Evolutionary conservation across 495 filamentous ascomycete genomes (phyloP).

Genomic region (Penicillium waksmanii): DNA sequence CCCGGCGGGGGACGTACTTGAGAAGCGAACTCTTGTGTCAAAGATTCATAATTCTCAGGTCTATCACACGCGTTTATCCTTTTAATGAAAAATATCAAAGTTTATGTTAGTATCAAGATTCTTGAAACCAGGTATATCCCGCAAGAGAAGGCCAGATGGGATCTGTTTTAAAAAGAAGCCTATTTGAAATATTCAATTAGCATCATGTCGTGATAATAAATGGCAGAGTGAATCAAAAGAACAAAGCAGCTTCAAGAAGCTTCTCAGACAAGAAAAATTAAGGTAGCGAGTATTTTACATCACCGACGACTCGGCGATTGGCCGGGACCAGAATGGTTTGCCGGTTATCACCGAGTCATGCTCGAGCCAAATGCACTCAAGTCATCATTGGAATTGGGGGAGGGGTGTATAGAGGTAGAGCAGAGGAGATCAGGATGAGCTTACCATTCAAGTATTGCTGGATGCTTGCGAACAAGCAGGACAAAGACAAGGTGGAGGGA

Average conservation of each 20-base stretch:
- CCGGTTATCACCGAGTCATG: conserved; percentile 57
- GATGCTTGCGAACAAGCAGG: conserved; percentile 10
- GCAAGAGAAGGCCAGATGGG: not conserved
- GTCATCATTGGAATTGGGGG: conserved; percentile 77
- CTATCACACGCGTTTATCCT: conserved; percentile 96
- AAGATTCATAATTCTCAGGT: conserved; percentile 76
- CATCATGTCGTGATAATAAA: conserved; percentile 12
- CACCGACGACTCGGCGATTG: conserved; percentile 66
- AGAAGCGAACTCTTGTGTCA: conserved; percentile 77
- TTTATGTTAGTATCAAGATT: conserved; percentile 34
- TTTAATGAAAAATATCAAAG: conserved; percentile 16
- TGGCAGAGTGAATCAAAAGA: conserved; percentile 8
- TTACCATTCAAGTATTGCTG: conserved; percentile 33
- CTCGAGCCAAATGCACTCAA: conserved; percentile 99
- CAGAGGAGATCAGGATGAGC: conserved; percentile 22
- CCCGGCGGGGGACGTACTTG: conserved; percentile 58
- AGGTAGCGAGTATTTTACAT: conserved; percentile 99
- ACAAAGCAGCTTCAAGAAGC: conserved; percentile 17
- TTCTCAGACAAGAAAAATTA: conserved; percentile 79
- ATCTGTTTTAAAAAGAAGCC: conserved; percentile 12
- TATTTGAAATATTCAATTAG: conserved; percentile 15
- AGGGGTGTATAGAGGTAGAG: conserved; percentile 2
- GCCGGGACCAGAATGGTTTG: conserved; percentile 57
- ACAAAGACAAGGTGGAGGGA: conserved; percentile 17
- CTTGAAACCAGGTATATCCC: conserved; percentile 7